Evolutionary conservation across 1,139 yeast species (phyloP).

Genomic region (Suhomyces bribrorum): DNA sequence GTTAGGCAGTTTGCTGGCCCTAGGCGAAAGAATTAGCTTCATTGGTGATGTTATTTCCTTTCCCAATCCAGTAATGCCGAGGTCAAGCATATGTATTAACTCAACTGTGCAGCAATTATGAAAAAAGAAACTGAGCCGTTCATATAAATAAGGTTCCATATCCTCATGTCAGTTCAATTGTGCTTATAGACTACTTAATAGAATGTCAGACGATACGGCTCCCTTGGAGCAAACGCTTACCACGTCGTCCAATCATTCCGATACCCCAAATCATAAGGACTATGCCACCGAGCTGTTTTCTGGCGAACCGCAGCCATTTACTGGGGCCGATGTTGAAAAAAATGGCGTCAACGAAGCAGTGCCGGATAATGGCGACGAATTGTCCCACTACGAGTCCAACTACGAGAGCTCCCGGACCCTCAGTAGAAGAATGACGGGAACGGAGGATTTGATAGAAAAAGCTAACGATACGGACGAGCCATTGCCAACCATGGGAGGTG

Average conservation of each 20-base stretch:
- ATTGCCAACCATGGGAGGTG: constrained; percentile 56
- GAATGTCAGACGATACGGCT: not conserved
- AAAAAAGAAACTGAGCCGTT: not conserved
- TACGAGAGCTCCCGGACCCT: constrained; percentile 28
- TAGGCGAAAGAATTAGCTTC: too few relatives aligned
- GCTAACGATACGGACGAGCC: constrained; percentile 34
- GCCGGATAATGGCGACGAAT: constrained; percentile 25
- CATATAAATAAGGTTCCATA: not conserved
- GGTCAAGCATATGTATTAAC: not conserved
- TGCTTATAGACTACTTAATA: too few relatives aligned
- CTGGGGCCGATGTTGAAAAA: constrained; percentile 17
- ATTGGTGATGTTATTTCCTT: not conserved
- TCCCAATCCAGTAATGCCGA: constrained; percentile 8
- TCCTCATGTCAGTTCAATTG: not conserved
- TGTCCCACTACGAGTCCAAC: constrained; percentile 29
- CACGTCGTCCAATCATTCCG: constrained; percentile 9
- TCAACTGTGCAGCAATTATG: not conserved
- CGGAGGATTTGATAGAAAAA: constrained; percentile 25
- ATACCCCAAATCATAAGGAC: constrained; percentile 6
- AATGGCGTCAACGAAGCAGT: constrained; percentile 3
- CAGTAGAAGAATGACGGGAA: constrained; percentile 29
- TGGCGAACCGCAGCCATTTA: constrained; percentile 18
- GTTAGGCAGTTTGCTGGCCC: too few relatives aligned
- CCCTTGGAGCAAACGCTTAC: constrained; percentile 7
- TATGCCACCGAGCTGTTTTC: constrained; percentile 15